Evolutionary conservation across 1,284 basidiomycete genomes (phyloP), one percentile per base, ranked within the genome.

Genomic region (Veloporphyrellus conicus): DNA sequence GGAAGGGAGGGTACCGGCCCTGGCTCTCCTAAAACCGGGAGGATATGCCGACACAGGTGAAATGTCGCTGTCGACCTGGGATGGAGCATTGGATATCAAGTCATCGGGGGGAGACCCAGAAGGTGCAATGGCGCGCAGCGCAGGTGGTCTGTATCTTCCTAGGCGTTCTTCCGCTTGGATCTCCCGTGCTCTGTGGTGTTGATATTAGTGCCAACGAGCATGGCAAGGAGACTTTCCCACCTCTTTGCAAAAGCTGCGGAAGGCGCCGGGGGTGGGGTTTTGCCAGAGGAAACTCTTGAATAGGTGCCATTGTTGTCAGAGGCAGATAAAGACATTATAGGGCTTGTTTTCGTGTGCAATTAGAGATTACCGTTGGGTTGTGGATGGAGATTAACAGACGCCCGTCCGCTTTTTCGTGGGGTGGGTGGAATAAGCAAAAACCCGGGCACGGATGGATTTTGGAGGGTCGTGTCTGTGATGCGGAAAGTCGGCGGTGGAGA

Each of bases 161-260:
- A 86, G 71, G 55, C 78, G 75, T 63, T 85, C 82, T 69, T 87
- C 87, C 34, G 82, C 84, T 63, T 85, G 83, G 43, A 90, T 74
- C 70, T 91, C 90, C 61, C 89, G 77, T 47, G 90, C 87, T 62
- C 90, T 91, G 63, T 7, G 49, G 39, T 36, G 47, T 28, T 32
- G 43, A 54, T 20, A 51, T 50, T 50, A 57, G 55, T 42, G 47
- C 54, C 40, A 49, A 46, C 44, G 43, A 48, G 18, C 40, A 58
- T 37, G 41, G 36, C 43, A 47, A 44, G 41, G 41, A 48, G 54
- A 51, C 52, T 43, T 38, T 32, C 49, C 45, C 44, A 91, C 90
- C 89, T 81, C 77, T 90, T 90, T 37, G 89, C 88, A 69, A 77
- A 92, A 27, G 87, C 90, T 57, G 90, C 89, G 52, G 90, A 92